These are phyloP conservation scores for Helminthosporium solani DNA, from an alignment of 2,329 filamentous ascomycete species.

Conservation along the genomic window DNA sequence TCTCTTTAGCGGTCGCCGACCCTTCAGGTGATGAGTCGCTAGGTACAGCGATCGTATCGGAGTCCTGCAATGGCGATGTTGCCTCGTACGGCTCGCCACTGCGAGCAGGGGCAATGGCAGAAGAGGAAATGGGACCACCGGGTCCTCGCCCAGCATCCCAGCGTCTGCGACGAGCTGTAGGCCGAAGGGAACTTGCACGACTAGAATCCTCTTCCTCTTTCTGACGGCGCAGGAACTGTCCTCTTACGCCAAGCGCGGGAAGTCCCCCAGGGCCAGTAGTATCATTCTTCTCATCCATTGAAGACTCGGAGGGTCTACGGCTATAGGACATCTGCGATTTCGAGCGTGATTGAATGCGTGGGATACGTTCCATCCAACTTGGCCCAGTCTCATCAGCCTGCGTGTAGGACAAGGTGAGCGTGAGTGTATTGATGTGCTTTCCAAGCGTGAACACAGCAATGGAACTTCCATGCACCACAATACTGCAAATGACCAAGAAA, in stretches of 20 bases:
- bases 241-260: conserved; percentile 69
- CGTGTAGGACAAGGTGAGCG: conserved; percentile 95
- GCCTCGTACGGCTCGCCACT: conserved; percentile 33
- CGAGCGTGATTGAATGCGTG: conserved; percentile 78
- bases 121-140: conserved; percentile 85
- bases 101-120: conserved; percentile 76
- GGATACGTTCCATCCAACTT: conserved; percentile 92
- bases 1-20: conserved; percentile 37
- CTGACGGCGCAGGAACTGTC: conserved; percentile 78
- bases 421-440: conserved; percentile 96
- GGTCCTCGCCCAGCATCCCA: conserved; percentile 71
- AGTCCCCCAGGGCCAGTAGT: conserved; percentile 66
- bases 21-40: conserved; percentile 43
- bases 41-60: conserved; percentile 47
- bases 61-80: conserved; percentile 45
- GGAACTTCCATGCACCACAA: conserved; percentile 95
- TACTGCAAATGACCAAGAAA: conserved; percentile 91
- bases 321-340: conserved; percentile 71
- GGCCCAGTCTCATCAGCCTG: conserved; percentile 83
- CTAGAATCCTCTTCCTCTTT: conserved; percentile 69
- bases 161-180: conserved; percentile 62
- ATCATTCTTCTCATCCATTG: conserved; percentile 59
- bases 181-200: conserved; percentile 56
- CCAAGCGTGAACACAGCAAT: conserved; percentile 96
- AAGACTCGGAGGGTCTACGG: conserved; percentile 61